phyloP scores from a whole-genome alignment of 2,329 filamentous ascomycete species.

The Colletotrichum sansevieriae region DNA sequence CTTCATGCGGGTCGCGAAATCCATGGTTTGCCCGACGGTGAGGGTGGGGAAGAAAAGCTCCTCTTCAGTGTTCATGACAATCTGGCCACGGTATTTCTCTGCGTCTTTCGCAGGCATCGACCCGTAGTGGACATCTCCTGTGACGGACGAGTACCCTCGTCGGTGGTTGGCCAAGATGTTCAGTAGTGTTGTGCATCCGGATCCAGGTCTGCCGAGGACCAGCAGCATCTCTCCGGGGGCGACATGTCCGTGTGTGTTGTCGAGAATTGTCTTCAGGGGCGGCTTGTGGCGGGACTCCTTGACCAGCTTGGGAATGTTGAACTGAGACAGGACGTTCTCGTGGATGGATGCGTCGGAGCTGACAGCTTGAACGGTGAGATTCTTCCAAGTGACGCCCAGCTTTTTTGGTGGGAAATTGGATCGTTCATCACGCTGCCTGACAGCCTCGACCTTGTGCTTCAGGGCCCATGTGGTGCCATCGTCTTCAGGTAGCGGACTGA shows the following conservation, averaged over 20 bases:
- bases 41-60: conserved; percentile 74
- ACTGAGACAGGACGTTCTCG: conserved; percentile 73
- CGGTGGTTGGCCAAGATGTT: conserved; percentile 77
- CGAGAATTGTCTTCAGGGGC: conserved; percentile 73
- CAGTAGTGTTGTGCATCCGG: conserved; percentile 78
- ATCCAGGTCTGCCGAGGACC: conserved; percentile 76
- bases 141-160: conserved; percentile 68
- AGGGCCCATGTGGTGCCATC: conserved; percentile 55
- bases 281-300: conserved; percentile 67
- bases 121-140: conserved; percentile 71
- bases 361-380: conserved; percentile 73
- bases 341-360: conserved; percentile 73
- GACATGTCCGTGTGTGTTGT: conserved; percentile 75
- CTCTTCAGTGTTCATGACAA: conserved; percentile 80
- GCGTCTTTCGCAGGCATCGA: conserved; percentile 61
- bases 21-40: conserved; percentile 77
- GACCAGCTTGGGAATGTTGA: conserved; percentile 66
- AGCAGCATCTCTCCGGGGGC: conserved; percentile 80
- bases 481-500: conserved; percentile 43
- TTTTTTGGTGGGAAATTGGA: conserved; percentile 62
- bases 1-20: conserved; percentile 76
- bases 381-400: conserved; percentile 75
- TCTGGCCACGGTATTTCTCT: conserved; percentile 67
- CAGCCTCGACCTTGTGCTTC: conserved; percentile 61
- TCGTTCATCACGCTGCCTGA: conserved; percentile 57